Percentiles rank a stretch among this genome's conserved stretches.
phyloP scores from a whole-genome alignment of 805 yeast species.

The Saturnispora bothae region DNA sequence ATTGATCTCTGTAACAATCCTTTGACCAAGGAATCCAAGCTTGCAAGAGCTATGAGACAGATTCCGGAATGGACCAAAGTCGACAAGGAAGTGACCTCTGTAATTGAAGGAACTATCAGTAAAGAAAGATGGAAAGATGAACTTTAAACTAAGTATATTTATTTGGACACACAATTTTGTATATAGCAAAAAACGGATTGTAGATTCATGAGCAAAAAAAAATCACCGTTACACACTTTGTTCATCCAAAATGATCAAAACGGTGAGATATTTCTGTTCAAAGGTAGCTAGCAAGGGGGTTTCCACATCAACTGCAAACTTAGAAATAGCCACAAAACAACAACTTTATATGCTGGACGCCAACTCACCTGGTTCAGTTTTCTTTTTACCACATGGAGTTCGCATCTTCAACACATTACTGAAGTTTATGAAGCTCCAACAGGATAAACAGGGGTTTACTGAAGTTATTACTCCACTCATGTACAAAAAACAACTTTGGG shows the following conservation, averaged over 20 bases:
- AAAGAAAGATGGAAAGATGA: slow-evolving; percentile 4
- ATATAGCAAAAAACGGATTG: too few species aligned
- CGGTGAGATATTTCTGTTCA: slow-evolving; percentile 3
- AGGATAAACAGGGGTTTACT: slow-evolving; percentile 68
- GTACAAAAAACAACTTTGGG: slow-evolving; percentile 76
- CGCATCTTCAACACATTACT: slow-evolving; percentile 71
- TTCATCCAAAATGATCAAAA: not conserved
- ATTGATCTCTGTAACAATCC: slow-evolving; percentile 84
- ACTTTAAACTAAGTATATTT: not conserved
- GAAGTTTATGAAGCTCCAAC: slow-evolving; percentile 78
- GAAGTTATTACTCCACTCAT: slow-evolving; percentile 92
- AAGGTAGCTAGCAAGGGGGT: not conserved
- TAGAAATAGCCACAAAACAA: slow-evolving; percentile 51
- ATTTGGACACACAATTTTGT: not conserved
- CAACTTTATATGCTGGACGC: slow-evolving; percentile 70
- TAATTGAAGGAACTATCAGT: not conserved
- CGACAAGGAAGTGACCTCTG: slow-evolving; percentile 40
- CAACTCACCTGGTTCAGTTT: slow-evolving; percentile 82
- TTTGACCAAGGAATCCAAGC: slow-evolving; percentile 65
- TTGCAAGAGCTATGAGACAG: slow-evolving; percentile 64
- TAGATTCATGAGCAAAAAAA: too few species aligned
- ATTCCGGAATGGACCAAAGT: slow-evolving; percentile 69
- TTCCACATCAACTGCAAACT: slow-evolving; percentile 26
- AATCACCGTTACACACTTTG: too few species aligned
- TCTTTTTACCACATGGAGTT: slow-evolving; percentile 90